Base-by-base conservation (phyloP, 768 basidiomycete genomes). In the Calocera cornea region DNA sequence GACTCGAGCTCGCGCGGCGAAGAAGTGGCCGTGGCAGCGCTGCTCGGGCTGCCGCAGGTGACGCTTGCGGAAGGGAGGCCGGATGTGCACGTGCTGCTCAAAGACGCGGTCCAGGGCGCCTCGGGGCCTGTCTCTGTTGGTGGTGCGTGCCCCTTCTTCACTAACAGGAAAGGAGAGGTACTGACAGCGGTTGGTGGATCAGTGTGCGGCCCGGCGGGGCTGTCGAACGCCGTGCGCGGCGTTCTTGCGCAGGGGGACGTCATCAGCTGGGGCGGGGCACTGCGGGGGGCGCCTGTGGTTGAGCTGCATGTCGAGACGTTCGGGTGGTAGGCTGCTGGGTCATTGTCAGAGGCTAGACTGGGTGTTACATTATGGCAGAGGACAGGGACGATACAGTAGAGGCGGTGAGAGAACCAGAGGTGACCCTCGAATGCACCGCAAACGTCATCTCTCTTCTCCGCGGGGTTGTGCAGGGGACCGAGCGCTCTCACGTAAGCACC, bases 71-170 rank as follows among this genome's bases (percentile, higher is more conserved):
- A 34, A 34, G 68, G 68, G 24, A 65, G 68, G 27, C 68, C 68
- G 14, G 36, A 66, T 36, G 33, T 69, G 11, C 36, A 50, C 1
- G 24, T 2, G 2, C 63, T 69, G 19, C 66, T 69, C 44, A 50
- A 50, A 22, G 49, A 66, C 2, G 68, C 66, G 16, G 65, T 66
- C 22, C n/a, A 36, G 24, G 41, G 24, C 24, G 66, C 68, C 14
- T 17, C 24, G 14, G 68, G 68, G 19, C 40, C 68, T 8, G 65
- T 69, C 33, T 69, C 68, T 29, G 68, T 69, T 14, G 65, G 66
- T 44, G 68, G 68, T 68, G 36, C 41, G 68, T 68, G 11, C 22
- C 24, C 64, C 31, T n/a, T 14, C 33, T 19, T 38, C 19, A 19
- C 44, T 5, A 19, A 5, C 19, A 7, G 44, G 19, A 19, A 3